These are phyloP conservation scores for Carallia pectinifolia DNA, from an alignment of 345 rosid genomes.

Conservation along the genomic window DNA sequence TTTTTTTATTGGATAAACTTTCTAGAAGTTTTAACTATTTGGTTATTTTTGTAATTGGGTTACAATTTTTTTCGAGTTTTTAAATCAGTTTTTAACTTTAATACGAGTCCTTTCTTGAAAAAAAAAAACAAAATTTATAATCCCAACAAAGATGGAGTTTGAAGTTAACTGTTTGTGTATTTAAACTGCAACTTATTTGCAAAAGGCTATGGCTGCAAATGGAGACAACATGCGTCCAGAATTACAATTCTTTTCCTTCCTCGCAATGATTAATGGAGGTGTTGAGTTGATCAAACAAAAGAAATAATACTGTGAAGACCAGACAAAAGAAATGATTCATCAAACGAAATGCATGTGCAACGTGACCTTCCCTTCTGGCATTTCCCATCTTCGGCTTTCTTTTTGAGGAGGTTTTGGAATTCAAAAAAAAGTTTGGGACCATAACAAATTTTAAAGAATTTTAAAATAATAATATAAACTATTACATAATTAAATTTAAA, in stretches of 20 bases:
- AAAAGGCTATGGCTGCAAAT: neutral
- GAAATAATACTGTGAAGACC: too few relatives aligned
- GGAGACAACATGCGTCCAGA: slow-evolving; percentile 20
- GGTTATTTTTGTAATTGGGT: too few relatives aligned
- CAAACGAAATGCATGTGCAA: slow-evolving; percentile 45
- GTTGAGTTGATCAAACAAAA: slow-evolving; percentile 37
- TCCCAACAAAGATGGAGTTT: neutral
- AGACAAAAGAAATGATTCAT: neutral
- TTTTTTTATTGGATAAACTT: too few relatives aligned
- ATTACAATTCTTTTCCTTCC: slow-evolving; percentile 21
- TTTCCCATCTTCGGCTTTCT: slow-evolving; percentile 29
- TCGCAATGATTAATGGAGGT: slow-evolving; percentile 47
- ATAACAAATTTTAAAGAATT: too few relatives aligned
- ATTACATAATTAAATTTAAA: too few relatives aligned
- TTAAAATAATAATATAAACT: too few relatives aligned
- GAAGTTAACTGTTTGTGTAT: neutral
- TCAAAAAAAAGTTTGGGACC: too few relatives aligned
- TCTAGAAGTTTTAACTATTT: too few relatives aligned
- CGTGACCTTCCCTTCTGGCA: slow-evolving; percentile 35
- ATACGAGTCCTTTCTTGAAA: too few relatives aligned
- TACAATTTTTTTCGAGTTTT: too few relatives aligned
- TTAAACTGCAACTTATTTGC: neutral
- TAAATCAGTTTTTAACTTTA: too few relatives aligned
- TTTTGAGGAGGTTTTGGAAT: slow-evolving; percentile 6
- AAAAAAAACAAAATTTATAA: neutral